Evolutionary conservation across 1,139 yeast species (phyloP).

Genomic region (Candida sp.): DNA sequence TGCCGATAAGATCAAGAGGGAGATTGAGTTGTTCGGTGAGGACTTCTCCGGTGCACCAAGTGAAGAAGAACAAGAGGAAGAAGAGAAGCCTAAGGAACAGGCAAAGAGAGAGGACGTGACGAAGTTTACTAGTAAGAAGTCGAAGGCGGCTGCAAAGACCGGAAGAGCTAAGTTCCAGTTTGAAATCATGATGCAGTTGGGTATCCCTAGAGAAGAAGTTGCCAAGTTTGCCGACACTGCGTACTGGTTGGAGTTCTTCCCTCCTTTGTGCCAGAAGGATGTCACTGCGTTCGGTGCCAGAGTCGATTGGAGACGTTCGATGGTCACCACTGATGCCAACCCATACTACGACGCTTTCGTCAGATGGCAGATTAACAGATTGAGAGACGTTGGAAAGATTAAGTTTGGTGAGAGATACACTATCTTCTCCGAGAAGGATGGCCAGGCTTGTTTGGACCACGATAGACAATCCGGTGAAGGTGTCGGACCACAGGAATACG

Average conservation of each 20-base stretch:
- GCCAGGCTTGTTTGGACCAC: conserved; percentile 99
- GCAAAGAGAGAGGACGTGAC: conserved; percentile 75
- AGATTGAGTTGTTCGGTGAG: conserved; percentile 87
- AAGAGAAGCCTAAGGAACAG: conserved; percentile 29
- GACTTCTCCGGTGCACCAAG: conserved; percentile 76
- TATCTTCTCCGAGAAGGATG: conserved; percentile 96
- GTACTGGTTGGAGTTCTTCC: conserved; percentile 92
- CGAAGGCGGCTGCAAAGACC: conserved; percentile 91
- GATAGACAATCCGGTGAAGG: conserved; percentile 99
- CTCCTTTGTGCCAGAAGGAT: conserved; percentile 84
- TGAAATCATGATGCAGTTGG: conserved; percentile 95
- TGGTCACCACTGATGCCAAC: conserved; percentile 94
- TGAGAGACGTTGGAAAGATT: conserved; percentile 86
- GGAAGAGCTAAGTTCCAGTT: conserved; percentile 95
- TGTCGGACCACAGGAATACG: conserved; percentile 95
- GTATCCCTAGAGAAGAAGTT: conserved; percentile 83
- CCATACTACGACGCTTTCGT: conserved; percentile 96
- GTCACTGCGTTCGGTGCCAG: conserved; percentile 88
- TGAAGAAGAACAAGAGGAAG: conserved; percentile 55
- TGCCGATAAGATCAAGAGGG: conserved; percentile 95
- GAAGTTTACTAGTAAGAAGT: conserved; percentile 89
- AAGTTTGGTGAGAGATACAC: conserved; percentile 99
- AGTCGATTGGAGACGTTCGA: conserved; percentile 98
- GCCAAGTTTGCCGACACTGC: conserved; percentile 86
- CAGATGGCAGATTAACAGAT: conserved; percentile 95